Percentiles rank a stretch among this genome's conserved stretches.
These are phyloP conservation scores for Neonectria coccinea DNA, from an alignment of 2,329 filamentous ascomycete species.

Conservation along the genomic window DNA sequence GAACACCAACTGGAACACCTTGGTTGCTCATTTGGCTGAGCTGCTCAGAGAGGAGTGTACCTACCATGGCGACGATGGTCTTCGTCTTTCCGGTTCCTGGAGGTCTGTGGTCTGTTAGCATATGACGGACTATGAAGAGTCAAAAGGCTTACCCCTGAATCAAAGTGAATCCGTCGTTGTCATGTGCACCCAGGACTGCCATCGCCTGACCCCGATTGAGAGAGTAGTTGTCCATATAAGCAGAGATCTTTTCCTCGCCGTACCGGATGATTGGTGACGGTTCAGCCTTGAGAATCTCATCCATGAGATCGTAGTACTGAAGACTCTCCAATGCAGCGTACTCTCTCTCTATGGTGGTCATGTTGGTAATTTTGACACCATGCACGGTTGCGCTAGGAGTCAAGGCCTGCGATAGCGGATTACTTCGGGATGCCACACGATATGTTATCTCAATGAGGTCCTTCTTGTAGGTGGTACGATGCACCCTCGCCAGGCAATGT, in stretches of 20 bases:
- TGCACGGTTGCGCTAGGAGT: conserved; percentile 76
- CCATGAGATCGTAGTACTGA: conserved; percentile 95
- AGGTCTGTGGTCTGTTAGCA: conserved; percentile 67
- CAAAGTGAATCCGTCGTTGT: conserved; percentile 96
- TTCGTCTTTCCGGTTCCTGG: conserved; percentile 99
- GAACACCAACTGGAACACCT: conserved; percentile 48
- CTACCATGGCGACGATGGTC: conserved; percentile 96
- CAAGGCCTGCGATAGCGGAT: conserved; percentile 72
- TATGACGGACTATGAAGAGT: conserved; percentile 13
- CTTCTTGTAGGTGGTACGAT: conserved; percentile 83
- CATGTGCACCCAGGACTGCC: conserved; percentile 89
- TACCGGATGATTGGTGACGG: conserved; percentile 91
- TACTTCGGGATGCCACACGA: conserved; percentile 77
- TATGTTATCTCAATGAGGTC: conserved; percentile 86
- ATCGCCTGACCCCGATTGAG: conserved; percentile 91
- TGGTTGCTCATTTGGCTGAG: conserved; percentile 50
- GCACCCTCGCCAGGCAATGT: conserved; percentile 89
- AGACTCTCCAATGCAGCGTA: conserved; percentile 91
- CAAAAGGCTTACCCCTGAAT: conserved; percentile 78
- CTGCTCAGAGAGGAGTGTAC: conserved; percentile 70
- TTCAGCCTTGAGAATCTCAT: conserved; percentile 89
- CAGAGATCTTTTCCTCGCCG: conserved; percentile 76
- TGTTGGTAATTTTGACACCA: conserved; percentile 87
- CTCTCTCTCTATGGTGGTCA: conserved; percentile 95
- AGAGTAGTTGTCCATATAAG: conserved; percentile 79